Percentiles rank a stretch among this genome's conserved stretches.
These are phyloP conservation scores for Boletus sp. DNA, from an alignment of 768 basidiomycete genomes.

Conservation along the genomic window DNA sequence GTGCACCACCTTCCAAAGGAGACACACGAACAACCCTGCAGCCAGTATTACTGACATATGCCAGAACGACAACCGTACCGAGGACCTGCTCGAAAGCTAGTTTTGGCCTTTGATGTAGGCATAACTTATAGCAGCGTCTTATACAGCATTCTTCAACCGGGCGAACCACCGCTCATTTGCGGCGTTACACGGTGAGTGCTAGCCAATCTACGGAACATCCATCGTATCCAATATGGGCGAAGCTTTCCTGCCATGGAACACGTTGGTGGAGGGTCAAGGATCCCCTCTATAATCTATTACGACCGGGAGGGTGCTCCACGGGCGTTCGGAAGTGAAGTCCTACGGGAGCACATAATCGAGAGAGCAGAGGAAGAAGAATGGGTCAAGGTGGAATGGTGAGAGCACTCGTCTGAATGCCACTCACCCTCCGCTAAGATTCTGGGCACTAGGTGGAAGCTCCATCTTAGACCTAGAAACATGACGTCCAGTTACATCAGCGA, in stretches of 20 bases:
- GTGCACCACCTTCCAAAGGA: too few species aligned
- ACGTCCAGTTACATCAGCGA: slow-evolving; percentile 22
- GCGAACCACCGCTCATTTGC: slow-evolving; percentile 21
- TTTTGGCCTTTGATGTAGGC: slow-evolving; percentile 51
- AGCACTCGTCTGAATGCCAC: not conserved
- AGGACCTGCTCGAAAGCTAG: slow-evolving; percentile 39
- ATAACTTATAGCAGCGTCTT: slow-evolving; percentile 50
- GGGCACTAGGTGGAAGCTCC: slow-evolving; percentile 33
- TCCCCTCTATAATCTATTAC: slow-evolving; percentile 48
- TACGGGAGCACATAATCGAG: slow-evolving; percentile 35
- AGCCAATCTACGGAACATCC: not conserved
- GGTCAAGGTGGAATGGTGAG: slow-evolving; percentile 31
- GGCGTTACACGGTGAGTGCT: slow-evolving; percentile 23
- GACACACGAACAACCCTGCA: too few species aligned
- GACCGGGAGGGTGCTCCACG: slow-evolving; percentile 36
- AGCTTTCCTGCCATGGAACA: slow-evolving; percentile 47
- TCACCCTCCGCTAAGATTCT: slow-evolving; percentile 2
- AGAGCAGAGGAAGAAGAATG: slow-evolving; percentile 37
- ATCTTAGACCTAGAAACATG: slow-evolving; percentile 28
- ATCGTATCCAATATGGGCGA: slow-evolving; percentile 2
- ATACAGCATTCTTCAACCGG: slow-evolving; percentile 35
- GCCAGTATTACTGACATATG: slow-evolving; percentile 10
- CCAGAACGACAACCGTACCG: slow-evolving; percentile 34
- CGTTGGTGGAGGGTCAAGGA: slow-evolving; percentile 45
- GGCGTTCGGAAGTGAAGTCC: slow-evolving; percentile 46